Evolutionary conservation across 768 basidiomycete species (phyloP).

Genomic region (Flagelloscypha sp.): DNA sequence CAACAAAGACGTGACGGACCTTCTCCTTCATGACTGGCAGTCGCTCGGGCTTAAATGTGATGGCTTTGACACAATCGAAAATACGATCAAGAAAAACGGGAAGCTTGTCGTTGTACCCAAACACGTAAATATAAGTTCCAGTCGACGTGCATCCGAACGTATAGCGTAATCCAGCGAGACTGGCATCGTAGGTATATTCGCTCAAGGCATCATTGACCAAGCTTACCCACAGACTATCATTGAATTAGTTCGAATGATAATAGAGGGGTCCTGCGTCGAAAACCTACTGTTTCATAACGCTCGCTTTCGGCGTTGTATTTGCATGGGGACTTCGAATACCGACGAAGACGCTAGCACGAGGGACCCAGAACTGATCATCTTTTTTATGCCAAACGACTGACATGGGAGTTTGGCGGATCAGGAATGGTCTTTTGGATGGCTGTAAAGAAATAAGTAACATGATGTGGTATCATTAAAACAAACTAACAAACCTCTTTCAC

Average conservation of each 20-base stretch:
- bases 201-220: slow-evolving; percentile 83
- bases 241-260: not conserved
- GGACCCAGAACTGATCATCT: slow-evolving; percentile 94
- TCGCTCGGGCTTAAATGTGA: slow-evolving; percentile 62
- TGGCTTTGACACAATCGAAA: slow-evolving; percentile 54
- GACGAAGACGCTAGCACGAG: slow-evolving; percentile 73
- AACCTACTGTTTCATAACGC: slow-evolving; percentile 55
- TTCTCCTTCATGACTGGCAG: slow-evolving; percentile 80
- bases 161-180: slow-evolving; percentile 82
- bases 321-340: slow-evolving; percentile 63
- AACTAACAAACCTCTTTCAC: slow-evolving; percentile 44
- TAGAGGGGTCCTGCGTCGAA: not conserved
- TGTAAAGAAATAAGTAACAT: slow-evolving; percentile 21
- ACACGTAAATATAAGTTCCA: slow-evolving; percentile 59
- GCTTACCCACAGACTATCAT: slow-evolving; percentile 63
- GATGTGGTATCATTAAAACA: not conserved
- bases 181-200: slow-evolving; percentile 89
- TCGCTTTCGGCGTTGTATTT: slow-evolving; percentile 57
- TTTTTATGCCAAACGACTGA: slow-evolving; percentile 93
- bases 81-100: slow-evolving; percentile 65
- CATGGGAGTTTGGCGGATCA: slow-evolving; percentile 63
- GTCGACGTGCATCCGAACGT: slow-evolving; percentile 51
- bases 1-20: slow-evolving; percentile 30
- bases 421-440: slow-evolving; percentile 67
- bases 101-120: slow-evolving; percentile 92